Conservation (phyloP, 306 rosid species). For the Vigna nakashimae region DNA sequence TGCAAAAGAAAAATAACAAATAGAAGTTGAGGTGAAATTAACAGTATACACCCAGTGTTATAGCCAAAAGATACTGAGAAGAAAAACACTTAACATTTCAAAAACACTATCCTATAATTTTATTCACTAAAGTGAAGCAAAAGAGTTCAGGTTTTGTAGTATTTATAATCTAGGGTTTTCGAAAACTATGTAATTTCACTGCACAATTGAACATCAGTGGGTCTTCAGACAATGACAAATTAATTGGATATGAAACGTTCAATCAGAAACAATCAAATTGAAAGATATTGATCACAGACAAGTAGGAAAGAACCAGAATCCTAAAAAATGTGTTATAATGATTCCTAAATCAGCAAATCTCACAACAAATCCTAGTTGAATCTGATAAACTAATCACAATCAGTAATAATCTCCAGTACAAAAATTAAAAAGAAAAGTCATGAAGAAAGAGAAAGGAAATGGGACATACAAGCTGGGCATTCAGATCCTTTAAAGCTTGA, state of each 20-base stretch:
- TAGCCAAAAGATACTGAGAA: constrained; percentile 34
- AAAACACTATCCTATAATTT: constrained; percentile 19
- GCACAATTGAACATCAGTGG: constrained; percentile 4
- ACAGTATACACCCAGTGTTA: constrained; percentile 19
- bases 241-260: constrained; percentile 19
- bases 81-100: constrained; percentile 5
- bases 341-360: constrained; percentile 10
- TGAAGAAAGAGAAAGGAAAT: constrained; percentile 30
- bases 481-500: constrained; percentile 92
- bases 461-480: constrained; percentile 85
- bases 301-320: not conserved
- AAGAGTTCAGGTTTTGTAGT: constrained; percentile 10
- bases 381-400: not conserved
- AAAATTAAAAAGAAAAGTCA: constrained; percentile 33
- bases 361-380: constrained; percentile 5
- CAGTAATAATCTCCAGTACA: not conserved
- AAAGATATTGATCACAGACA: not conserved
- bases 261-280: not conserved
- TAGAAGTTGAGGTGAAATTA: constrained; percentile 9
- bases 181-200: not conserved
- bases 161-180: constrained; percentile 11
- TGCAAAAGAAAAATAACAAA: constrained; percentile 11
- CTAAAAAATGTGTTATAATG: not conserved
- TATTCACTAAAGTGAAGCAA: constrained; percentile 23
- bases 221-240: constrained; percentile 21